Percentiles rank a stretch among this genome's conserved stretches.
These are phyloP conservation scores for Hydnum rufescens DNA, from an alignment of 768 basidiomycete species.

Conservation along the genomic window DNA sequence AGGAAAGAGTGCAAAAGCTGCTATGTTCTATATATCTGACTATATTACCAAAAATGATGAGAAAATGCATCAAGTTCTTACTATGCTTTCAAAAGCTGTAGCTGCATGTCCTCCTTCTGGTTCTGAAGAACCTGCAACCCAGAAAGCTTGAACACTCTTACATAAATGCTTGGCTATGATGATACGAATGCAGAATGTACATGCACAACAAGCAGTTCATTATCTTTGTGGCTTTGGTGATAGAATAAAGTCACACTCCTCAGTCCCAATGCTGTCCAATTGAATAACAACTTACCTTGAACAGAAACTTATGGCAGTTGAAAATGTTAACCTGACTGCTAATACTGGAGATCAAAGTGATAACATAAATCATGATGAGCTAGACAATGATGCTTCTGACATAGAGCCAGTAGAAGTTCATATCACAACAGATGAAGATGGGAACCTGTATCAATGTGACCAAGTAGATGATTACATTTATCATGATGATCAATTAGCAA, in stretches of 20 bases:
- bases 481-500: slow-evolving; percentile 6
- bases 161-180: slow-evolving; percentile 19
- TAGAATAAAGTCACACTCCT: too few relatives aligned
- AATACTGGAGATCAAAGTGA: not conserved
- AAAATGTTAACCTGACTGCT: not conserved
- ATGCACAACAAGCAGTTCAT: too few relatives aligned
- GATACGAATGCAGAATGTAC: slow-evolving; percentile 16
- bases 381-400: not conserved
- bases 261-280: slow-evolving; percentile 14
- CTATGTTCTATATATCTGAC: slow-evolving; percentile 21
- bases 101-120: not conserved
- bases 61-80: slow-evolving; percentile 16
- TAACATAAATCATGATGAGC: not conserved
- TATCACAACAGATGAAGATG: not conserved
- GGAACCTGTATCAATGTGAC: slow-evolving; percentile 7
- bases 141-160: slow-evolving; percentile 13
- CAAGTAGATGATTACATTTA: slow-evolving; percentile 18
- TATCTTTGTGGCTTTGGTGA: slow-evolving; percentile 18
- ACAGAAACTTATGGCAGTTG: not conserved
- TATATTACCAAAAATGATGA: slow-evolving; percentile 23
- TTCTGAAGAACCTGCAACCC: not conserved
- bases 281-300: slow-evolving; percentile 7
- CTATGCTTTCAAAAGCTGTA: slow-evolving; percentile 15
- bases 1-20: slow-evolving; percentile 20
- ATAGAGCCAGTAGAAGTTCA: too few relatives aligned